A percentile compares a stretch with the other conserved stretches of the same genome.
Conservation (phyloP, 129 eudicot species). For the Flaveria ramosissima region DNA sequence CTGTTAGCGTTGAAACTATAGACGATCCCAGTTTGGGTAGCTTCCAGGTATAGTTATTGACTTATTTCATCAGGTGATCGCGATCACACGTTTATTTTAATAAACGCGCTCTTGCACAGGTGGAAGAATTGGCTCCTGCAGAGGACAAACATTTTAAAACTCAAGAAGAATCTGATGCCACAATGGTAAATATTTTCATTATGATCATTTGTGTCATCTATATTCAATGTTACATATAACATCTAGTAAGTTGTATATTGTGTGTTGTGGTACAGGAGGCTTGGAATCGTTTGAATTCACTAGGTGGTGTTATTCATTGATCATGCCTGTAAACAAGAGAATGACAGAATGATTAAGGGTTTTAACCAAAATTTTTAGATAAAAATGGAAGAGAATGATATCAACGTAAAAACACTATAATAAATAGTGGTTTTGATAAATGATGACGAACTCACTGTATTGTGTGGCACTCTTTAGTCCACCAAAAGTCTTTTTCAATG, state of each 20-base stretch:
- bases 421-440: no score
- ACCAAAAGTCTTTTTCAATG: no score
- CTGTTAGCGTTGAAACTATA: conserved; percentile 39
- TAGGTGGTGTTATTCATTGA: conserved; percentile 26
- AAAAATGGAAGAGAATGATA: no score
- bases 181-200: conserved; percentile 35
- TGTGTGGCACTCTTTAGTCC: no score
- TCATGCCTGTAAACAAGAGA: no score
- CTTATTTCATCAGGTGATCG: not conserved
- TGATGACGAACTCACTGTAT: no score
- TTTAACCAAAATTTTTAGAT: no score
- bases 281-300: conserved; percentile 74
- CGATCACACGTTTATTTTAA: not conserved
- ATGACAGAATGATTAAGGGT: no score
- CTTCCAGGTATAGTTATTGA: conserved; percentile 41
- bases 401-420: no score
- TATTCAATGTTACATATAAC: not conserved
- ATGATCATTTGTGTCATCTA: not conserved
- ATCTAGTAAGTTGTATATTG: no score
- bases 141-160: not conserved
- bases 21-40: conserved; percentile 47
- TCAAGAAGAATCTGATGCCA: conserved; percentile 26
- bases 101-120: conserved; percentile 36
- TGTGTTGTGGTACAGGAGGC: conserved; percentile 69
- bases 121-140: conserved; percentile 47